phyloP scores from a whole-genome alignment of 2,329 filamentous ascomycete genomes.

The Madurella mycetomatis region DNA sequence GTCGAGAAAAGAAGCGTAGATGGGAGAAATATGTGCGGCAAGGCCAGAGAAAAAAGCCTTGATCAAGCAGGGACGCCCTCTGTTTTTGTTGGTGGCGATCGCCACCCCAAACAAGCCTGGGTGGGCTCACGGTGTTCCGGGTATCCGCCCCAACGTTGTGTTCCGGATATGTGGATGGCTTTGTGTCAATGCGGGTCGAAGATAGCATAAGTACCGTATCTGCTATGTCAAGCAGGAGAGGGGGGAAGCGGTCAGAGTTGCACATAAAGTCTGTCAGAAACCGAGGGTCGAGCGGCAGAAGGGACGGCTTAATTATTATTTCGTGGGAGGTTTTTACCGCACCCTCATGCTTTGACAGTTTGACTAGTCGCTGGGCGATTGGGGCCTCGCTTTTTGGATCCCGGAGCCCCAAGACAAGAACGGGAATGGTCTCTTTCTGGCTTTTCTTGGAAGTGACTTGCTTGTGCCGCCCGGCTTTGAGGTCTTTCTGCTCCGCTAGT shows the following conservation, averaged over 20 bases:
- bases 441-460: background rate
- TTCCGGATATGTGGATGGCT: background rate
- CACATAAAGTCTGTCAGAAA: background rate
- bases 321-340: background rate
- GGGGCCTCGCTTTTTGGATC: constrained; percentile 6
- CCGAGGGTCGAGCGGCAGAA: background rate
- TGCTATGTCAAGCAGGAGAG: too few relatives aligned
- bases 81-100: background rate
- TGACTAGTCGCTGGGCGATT: background rate
- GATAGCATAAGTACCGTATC: background rate
- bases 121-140: constrained; percentile 7
- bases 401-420: constrained; percentile 12
- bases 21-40: background rate
- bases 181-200: constrained; percentile 10
- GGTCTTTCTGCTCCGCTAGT: constrained; percentile 4
- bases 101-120: constrained; percentile 1
- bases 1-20: background rate
- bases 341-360: background rate
- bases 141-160: constrained; percentile 10
- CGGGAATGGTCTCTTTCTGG: background rate
- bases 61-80: background rate
- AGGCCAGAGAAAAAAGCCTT: too few relatives aligned
- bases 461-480: background rate
- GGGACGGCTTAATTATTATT: background rate
- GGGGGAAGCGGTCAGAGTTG: background rate